Conservation (phyloP, 805 yeast species). For the Myxozyma lipomycoides region DNA sequence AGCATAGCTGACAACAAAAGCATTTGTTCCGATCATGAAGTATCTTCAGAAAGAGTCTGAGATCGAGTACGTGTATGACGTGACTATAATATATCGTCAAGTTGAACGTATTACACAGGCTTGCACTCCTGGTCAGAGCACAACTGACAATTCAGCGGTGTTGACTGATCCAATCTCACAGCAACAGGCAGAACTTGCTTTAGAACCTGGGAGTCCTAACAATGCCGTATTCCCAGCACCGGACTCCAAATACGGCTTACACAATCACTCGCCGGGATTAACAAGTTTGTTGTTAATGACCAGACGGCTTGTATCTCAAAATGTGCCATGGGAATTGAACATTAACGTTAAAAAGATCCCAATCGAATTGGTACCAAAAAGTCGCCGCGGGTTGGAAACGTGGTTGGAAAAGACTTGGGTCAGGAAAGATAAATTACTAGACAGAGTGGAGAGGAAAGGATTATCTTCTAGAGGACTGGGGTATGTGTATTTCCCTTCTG, state of each 20-base stretch:
- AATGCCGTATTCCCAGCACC: background rate
- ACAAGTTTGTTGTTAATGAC: background rate
- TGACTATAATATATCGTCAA: slow-evolving; percentile 47
- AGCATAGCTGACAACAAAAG: slow-evolving; percentile 27
- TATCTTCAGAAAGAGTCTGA: slow-evolving; percentile 31
- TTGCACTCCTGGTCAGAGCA: background rate
- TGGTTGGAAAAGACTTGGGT: slow-evolving; percentile 42
- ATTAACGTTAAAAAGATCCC: slow-evolving; percentile 19
- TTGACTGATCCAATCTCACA: background rate
- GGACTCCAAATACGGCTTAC: background rate
- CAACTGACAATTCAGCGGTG: background rate
- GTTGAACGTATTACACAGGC: slow-evolving; percentile 4
- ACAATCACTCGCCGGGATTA: background rate
- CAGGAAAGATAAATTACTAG: slow-evolving; percentile 45
- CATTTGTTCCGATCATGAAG: slow-evolving; percentile 32
- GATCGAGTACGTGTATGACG: slow-evolving; percentile 46
- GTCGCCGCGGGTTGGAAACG: slow-evolving; percentile 38
- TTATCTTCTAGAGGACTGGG: slow-evolving; percentile 37
- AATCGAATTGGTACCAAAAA: slow-evolving; percentile 33
- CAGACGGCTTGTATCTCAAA: background rate
- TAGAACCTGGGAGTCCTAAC: background rate
- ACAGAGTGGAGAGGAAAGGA: slow-evolving; percentile 51
- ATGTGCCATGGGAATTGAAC: slow-evolving; percentile 18
- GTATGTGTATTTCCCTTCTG: slow-evolving; percentile 38
- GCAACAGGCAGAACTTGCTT: background rate